phyloP scores from a whole-genome alignment of 2,329 filamentous ascomycete species.

The Aureobasidium sp. region DNA sequence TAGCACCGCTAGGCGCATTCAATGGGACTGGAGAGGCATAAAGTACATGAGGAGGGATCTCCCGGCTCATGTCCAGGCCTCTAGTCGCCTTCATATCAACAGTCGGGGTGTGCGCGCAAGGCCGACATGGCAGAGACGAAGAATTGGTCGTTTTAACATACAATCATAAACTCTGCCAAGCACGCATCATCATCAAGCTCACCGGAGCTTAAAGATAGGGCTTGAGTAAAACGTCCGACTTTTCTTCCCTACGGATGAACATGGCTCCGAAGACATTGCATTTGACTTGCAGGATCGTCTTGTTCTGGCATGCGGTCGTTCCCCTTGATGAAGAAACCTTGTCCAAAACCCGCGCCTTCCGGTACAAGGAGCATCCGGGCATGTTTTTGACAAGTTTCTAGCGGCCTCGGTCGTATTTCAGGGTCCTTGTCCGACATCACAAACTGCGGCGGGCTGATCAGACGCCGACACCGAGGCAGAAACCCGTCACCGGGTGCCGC shows the following conservation, averaged over 20 bases:
- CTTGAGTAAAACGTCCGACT: neutral
- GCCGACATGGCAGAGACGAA: neutral
- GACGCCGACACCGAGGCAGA: neutral
- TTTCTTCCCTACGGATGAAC: neutral
- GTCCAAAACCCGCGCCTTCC: neutral
- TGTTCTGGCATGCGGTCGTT: neutral
- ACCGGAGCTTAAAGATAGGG: neutral
- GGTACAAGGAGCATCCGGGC: neutral
- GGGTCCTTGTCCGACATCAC: neutral
- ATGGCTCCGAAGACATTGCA: neutral
- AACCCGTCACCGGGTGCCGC: neutral
- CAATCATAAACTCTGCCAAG: slow-evolving; percentile 7
- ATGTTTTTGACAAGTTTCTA: neutral
- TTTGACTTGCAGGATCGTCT: neutral
- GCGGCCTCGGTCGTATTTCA: neutral
- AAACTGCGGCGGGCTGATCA: neutral
- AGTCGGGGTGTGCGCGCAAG: neutral
- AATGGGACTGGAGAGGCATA: slow-evolving; percentile 9
- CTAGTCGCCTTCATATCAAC: neutral
- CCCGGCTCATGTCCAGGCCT: neutral
- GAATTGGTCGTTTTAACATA: neutral
- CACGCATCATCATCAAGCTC: neutral
- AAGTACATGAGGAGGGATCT: slow-evolving; percentile 13
- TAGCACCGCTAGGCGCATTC: neutral
- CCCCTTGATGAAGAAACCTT: neutral